Conservation (phyloP, 1,284 basidiomycete genomes). For the Sporisorium reilianum region DNA sequence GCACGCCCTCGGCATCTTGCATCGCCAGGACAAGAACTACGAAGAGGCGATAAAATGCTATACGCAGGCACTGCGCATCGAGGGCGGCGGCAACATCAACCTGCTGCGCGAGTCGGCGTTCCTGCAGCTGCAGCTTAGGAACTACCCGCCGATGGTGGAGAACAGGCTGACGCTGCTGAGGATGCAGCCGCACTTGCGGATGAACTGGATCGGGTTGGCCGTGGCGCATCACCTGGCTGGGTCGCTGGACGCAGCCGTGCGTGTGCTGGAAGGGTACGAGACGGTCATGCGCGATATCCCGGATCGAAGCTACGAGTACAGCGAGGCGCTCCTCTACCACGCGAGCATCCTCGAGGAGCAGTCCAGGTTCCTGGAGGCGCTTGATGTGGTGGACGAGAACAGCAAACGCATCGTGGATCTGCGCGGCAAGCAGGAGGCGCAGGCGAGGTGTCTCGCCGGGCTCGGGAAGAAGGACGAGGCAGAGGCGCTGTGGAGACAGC, state of each 20-base stretch:
- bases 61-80: conserved; percentile 83
- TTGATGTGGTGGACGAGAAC: conserved; percentile 56
- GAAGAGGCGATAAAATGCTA: conserved; percentile 86
- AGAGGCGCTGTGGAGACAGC: conserved; percentile 80
- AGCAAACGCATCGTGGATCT: conserved; percentile 68
- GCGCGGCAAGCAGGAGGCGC: conserved; percentile 35
- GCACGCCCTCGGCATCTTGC: conserved; percentile 86
- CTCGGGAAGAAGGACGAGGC: conserved; percentile 77
- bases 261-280: conserved; percentile 77
- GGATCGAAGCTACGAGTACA: conserved; percentile 75
- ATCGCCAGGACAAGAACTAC: conserved; percentile 82
- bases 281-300: conserved; percentile 61
- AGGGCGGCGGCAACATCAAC: conserved; percentile 89
- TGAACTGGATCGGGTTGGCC: conserved; percentile 90
- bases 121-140: conserved; percentile 88
- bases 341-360: conserved; percentile 82
- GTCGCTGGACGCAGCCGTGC: conserved; percentile 79
- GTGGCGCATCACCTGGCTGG: conserved; percentile 88
- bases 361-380: conserved; percentile 72
- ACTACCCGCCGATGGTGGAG: conserved; percentile 83
- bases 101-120: conserved; percentile 91
- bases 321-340: conserved; percentile 86
- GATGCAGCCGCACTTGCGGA: conserved; percentile 83
- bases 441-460: conserved; percentile 73
- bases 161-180: conserved; percentile 84